Evolutionary conservation across 2,329 filamentous ascomycete genomes (phyloP).

Genomic region (Aspergillus sp.): DNA sequence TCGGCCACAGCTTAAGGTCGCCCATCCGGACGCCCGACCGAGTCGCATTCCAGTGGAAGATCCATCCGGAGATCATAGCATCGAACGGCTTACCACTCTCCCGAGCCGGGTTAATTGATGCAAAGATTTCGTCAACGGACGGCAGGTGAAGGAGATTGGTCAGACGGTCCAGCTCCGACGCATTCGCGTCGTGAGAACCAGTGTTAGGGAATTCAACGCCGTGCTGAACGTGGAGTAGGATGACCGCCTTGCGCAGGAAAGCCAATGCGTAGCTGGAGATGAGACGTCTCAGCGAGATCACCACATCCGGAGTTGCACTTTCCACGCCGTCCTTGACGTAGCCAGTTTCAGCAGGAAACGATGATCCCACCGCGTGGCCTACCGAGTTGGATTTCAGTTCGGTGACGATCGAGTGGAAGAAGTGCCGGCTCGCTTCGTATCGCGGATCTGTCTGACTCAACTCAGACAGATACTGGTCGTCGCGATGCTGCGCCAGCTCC

Average conservation of each 20-base stretch:
- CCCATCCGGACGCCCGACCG: slow-evolving; percentile 35
- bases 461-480: slow-evolving; percentile 28
- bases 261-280: slow-evolving; percentile 82
- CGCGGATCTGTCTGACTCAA: slow-evolving; percentile 33
- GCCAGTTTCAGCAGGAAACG: slow-evolving; percentile 39
- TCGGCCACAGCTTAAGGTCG: slow-evolving; percentile 44
- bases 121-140: slow-evolving; percentile 75
- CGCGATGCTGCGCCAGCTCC: slow-evolving; percentile 33
- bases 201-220: slow-evolving; percentile 83
- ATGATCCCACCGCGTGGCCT: slow-evolving; percentile 37
- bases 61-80: slow-evolving; percentile 67
- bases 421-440: slow-evolving; percentile 34
- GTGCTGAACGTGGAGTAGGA: slow-evolving; percentile 84
- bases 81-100: slow-evolving; percentile 48
- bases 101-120: slow-evolving; percentile 51
- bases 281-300: slow-evolving; percentile 39
- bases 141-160: slow-evolving; percentile 75
- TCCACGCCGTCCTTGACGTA: slow-evolving; percentile 42
- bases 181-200: slow-evolving; percentile 63
- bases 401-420: slow-evolving; percentile 42
- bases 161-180: slow-evolving; percentile 79
- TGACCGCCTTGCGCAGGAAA: slow-evolving; percentile 81
- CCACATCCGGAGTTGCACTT: slow-evolving; percentile 34
- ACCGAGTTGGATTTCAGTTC: slow-evolving; percentile 41
- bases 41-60: slow-evolving; percentile 53